A percentile compares a stretch with the other conserved stretches of the same genome.
These are phyloP conservation scores for rapeseed (Brassica napus) DNA, from an alignment of 345 rosid genomes.

Conservation along the genomic window DNA sequence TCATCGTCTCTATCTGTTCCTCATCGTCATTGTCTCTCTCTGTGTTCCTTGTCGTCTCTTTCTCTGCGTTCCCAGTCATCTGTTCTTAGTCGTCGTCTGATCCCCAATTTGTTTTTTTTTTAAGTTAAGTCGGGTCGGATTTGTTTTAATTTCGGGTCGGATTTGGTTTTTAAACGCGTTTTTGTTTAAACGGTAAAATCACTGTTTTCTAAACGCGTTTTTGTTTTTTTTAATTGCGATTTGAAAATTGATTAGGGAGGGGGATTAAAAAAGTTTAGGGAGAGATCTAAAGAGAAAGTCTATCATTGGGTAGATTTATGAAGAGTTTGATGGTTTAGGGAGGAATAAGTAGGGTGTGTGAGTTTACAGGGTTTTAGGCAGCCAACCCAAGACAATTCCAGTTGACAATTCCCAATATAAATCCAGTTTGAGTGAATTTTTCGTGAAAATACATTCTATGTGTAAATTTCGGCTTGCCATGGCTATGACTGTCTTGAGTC, in stretches of 20 bases:
- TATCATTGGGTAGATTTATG: neutral
- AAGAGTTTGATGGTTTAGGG: neutral
- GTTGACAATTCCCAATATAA: neutral
- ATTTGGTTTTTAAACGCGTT: too few species aligned
- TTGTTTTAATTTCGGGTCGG: too few species aligned
- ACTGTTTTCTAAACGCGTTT: neutral
- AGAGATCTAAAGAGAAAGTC: neutral
- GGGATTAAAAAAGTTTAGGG: neutral
- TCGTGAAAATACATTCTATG: neutral
- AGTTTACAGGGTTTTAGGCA: too few species aligned
- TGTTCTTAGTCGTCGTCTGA: neutral
- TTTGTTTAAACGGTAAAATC: neutral
- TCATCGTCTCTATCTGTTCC: neutral
- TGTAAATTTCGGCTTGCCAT: neutral
- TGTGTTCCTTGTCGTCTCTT: too few species aligned
- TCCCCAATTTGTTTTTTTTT: neutral
- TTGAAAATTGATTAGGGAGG: neutral
- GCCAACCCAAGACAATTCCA: too few species aligned
- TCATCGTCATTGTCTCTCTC: too few species aligned
- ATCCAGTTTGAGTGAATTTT: neutral
- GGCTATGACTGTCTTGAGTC: conserved; percentile 2
- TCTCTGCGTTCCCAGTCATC: too few species aligned
- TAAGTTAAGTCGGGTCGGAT: neutral
- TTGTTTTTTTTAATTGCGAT: neutral
- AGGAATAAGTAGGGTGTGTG: neutral